phyloP scores from a whole-genome alignment of 2,329 filamentous ascomycete species.

The Trichoderma semiorbis region DNA sequence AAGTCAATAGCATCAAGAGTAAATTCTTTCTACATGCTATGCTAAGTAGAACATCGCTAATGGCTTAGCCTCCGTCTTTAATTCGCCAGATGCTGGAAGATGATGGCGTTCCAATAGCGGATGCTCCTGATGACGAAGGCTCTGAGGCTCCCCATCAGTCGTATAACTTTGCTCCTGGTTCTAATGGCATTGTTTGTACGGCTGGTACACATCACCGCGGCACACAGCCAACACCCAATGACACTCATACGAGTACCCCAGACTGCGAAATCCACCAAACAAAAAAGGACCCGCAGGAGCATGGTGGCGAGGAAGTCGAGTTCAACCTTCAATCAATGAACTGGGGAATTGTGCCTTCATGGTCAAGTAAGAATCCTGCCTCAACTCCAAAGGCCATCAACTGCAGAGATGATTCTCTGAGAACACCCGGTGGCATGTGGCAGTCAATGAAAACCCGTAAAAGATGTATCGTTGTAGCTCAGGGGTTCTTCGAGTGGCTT shows the following conservation, averaged over 20 bases:
- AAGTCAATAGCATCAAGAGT: slow-evolving; percentile 12
- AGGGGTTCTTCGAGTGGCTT: slow-evolving; percentile 97
- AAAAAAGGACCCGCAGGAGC: background rate
- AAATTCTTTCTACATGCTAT: background rate
- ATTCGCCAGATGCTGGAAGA: slow-evolving; percentile 70
- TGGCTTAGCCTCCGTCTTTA: slow-evolving; percentile 53
- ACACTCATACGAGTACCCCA: slow-evolving; percentile 4
- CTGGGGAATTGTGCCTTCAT: slow-evolving; percentile 92
- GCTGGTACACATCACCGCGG: slow-evolving; percentile 65
- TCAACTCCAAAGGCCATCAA: slow-evolving; percentile 87
- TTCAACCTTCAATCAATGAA: slow-evolving; percentile 92
- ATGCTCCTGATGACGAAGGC: slow-evolving; percentile 67
- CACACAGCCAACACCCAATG: slow-evolving; percentile 39
- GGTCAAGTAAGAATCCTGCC: slow-evolving; percentile 81
- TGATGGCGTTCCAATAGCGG: slow-evolving; percentile 68
- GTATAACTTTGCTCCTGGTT: slow-evolving; percentile 91
- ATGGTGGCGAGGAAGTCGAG: slow-evolving; percentile 35
- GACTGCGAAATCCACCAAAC: background rate
- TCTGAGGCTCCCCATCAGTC: slow-evolving; percentile 62
- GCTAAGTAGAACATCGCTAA: background rate
- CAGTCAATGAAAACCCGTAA: slow-evolving; percentile 84
- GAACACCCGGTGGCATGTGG: slow-evolving; percentile 80
- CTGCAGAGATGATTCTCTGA: slow-evolving; percentile 83
- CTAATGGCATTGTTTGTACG: slow-evolving; percentile 80
- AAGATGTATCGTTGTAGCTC: slow-evolving; percentile 79